A percentile compares a stretch with the other conserved stretches of the same genome.
Evolutionary conservation across 768 basidiomycete genomes (phyloP).

Genomic region (Pleurotus giganteus): DNA sequence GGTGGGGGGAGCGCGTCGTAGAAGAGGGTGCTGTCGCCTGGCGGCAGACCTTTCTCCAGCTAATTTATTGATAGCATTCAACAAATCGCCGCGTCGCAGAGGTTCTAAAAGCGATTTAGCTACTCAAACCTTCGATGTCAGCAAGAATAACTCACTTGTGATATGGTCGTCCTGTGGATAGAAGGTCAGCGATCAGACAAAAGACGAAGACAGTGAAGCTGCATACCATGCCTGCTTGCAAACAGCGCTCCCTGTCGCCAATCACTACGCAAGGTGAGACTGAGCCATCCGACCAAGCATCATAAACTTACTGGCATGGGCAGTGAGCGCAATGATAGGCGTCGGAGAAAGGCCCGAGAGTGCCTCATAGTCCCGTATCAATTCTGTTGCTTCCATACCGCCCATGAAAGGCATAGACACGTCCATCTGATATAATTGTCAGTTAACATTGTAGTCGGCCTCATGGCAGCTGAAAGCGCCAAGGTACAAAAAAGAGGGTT

Average conservation of each 20-base stretch:
- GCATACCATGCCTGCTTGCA: conserved; percentile 66
- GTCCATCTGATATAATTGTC: conserved; percentile 69
- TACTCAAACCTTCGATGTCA: not conserved
- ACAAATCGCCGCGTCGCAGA: conserved; percentile 52
- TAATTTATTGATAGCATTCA: conserved; percentile 60
- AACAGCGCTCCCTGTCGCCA: conserved; percentile 74
- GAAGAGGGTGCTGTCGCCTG: conserved; percentile 9
- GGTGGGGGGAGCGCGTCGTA: conserved; percentile 9
- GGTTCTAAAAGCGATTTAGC: conserved; percentile 31
- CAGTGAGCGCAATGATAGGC: conserved; percentile 95
- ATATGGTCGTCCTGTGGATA: conserved; percentile 30
- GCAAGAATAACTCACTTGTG: conserved; percentile 18
- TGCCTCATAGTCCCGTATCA: conserved; percentile 84
- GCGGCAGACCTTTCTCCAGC: conserved; percentile 34
- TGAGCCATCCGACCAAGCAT: not conserved
- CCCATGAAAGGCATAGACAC: conserved; percentile 99
- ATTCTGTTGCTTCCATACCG: conserved; percentile 94
- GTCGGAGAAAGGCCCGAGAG: conserved; percentile 66
- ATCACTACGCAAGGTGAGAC: conserved; percentile 58
- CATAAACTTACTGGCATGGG: conserved; percentile 87
- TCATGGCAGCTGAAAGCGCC: not conserved
- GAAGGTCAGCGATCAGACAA: conserved; percentile 5
- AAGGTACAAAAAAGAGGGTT: no score
- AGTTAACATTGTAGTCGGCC: conserved; percentile 8
- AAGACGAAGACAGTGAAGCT: not conserved